A percentile compares a stretch with the other conserved stretches of the same genome.
phyloP scores from a whole-genome alignment of 495 filamentous ascomycete species.

The Lepraria neglecta region DNA sequence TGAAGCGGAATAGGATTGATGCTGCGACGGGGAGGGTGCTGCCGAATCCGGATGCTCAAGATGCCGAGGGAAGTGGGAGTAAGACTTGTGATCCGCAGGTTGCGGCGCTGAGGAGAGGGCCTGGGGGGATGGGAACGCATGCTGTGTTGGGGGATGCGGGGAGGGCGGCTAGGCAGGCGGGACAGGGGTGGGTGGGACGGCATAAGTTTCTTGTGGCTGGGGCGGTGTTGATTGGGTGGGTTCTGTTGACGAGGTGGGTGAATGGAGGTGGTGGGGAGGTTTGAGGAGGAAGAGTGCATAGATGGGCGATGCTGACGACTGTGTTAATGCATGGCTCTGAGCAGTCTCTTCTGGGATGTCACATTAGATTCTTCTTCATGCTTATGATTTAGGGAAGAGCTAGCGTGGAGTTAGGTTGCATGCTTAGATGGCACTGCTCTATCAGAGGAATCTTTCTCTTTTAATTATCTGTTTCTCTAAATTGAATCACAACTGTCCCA shows the following conservation, averaged over 20 bases:
- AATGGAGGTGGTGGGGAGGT: slow-evolving; percentile 40
- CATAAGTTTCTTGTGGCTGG: slow-evolving; percentile 69
- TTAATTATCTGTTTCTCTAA: not conserved
- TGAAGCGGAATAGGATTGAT: slow-evolving; percentile 76
- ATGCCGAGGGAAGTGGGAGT: slow-evolving; percentile 19
- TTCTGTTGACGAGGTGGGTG: slow-evolving; percentile 67
- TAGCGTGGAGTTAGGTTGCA: no score
- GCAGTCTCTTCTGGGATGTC: no score
- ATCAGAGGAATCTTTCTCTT: not conserved
- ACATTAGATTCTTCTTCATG: not conserved
- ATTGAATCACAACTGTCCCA: no score
- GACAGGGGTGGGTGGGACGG: slow-evolving; percentile 70
- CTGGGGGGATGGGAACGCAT: slow-evolving; percentile 50
- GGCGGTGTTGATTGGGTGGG: slow-evolving; percentile 66
- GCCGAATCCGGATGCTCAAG: slow-evolving; percentile 32
- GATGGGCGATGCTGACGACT: not conserved
- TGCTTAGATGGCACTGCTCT: not conserved
- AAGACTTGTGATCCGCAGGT: slow-evolving; percentile 54
- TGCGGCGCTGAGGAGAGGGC: slow-evolving; percentile 59
- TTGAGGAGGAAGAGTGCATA: not conserved
- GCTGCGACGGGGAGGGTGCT: slow-evolving; percentile 61
- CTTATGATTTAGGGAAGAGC: no score
- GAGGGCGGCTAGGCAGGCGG: slow-evolving; percentile 67
- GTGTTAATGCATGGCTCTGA: no score
- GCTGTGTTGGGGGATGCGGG: slow-evolving; percentile 73